These are phyloP conservation scores for Ceratocystis papillata DNA, from an alignment of 2,329 filamentous ascomycete species.

Conservation along the genomic window DNA sequence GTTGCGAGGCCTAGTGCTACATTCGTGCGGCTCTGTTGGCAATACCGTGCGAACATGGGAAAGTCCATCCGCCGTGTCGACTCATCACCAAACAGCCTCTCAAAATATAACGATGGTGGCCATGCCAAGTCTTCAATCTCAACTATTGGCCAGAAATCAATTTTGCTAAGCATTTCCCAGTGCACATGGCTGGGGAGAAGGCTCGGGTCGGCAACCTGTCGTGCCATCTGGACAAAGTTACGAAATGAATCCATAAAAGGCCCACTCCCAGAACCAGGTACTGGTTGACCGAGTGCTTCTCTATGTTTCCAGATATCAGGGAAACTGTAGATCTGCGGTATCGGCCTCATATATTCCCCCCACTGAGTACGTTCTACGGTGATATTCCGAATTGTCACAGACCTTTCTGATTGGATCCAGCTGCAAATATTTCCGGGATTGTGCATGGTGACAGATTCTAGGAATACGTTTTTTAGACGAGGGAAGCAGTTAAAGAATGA, in stretches of 20 bases:
- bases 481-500: conserved; percentile 16
- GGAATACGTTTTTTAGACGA: conserved; percentile 19
- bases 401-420: conserved; percentile 17
- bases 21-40: background rate
- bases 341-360: background rate
- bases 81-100: conserved; percentile 6
- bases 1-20: background rate
- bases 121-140: conserved; percentile 2
- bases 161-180: conserved; percentile 1
- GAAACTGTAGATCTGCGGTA: conserved; percentile 1
- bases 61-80: background rate
- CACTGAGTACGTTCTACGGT: background rate
- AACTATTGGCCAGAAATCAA: conserved; percentile 19
- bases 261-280: conserved; percentile 11
- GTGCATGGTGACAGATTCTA: background rate
- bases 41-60: conserved; percentile 7
- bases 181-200: background rate
- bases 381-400: conserved; percentile 18
- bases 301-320: conserved; percentile 13
- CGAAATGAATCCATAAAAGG: background rate
- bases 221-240: conserved; percentile 7
- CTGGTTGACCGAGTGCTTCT: background rate
- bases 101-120: conserved; percentile 16
- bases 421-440: conserved; percentile 3
- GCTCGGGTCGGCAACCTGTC: background rate